Base-by-base conservation (phyloP, 495 filamentous ascomycete species). In the Aspergillus ostianus region DNA sequence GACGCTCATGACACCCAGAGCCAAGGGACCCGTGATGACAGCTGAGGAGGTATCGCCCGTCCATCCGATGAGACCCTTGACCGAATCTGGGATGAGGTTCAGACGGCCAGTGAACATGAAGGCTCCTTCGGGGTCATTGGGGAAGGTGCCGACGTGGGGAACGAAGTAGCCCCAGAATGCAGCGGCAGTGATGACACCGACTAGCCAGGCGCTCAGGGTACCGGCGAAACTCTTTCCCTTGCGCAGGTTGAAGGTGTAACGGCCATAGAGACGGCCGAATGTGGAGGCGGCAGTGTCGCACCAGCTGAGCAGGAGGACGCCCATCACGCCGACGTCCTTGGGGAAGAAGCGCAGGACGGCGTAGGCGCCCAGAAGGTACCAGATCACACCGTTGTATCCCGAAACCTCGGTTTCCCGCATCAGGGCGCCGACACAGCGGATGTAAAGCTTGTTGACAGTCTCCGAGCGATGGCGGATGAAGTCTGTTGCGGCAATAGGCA, bases 271-370 rank as follows among this genome's bases (percentile, higher is more conserved):
- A 47, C 94, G 83, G 45, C 94, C 94, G 57, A 98, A 89, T 0
- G 94, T 99, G 65, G 88, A 92, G 3, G 94, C 94, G 45, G 94
- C 95, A 6, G 95, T 97, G 68, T 99, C 94, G 70, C 94, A 99
- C 94, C 94, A 99, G 64, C 89, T 93, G 8, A 99, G 83, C 52
- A 99, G 81, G 58, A 98, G 78, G 15, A 97, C 87, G 21, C 87
- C 84, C 79, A 99, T 87, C 9, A 96, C 86, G 3, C 87, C 91
- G n/a, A 98, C 84, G 63, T 99, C 94, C 72, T 97, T 98, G 26
- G 92, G 92, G 70, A 92, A 93, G 73, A 91, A 92, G 57, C 84
- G 81, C 47, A 99, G 82, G 23, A 90, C 92, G 18, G 85, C 82
- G 80, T 91, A 97, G 20, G 92, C 87, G 15, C 94, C 94, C 12